Percentiles rank a stretch among this genome's conserved stretches.
These are phyloP conservation scores for Extremus antarcticus DNA, from an alignment of 495 filamentous ascomycete species.

Conservation along the genomic window DNA sequence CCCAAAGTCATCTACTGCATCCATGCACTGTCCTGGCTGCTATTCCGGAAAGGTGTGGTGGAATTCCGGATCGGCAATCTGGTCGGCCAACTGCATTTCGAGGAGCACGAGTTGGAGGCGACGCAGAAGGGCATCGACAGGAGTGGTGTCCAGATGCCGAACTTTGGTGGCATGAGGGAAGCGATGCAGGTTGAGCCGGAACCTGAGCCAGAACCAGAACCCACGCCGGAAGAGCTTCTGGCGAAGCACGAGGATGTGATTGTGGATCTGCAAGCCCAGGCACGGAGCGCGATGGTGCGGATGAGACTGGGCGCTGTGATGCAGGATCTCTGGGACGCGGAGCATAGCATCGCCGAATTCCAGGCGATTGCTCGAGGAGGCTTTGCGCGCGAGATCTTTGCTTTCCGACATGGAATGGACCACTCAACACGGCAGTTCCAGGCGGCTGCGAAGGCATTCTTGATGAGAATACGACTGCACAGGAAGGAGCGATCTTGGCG, in stretches of 20 bases:
- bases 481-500: conserved; percentile 56
- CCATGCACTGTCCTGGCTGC: conserved; percentile 89
- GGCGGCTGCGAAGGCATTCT: conserved; percentile 66
- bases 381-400: conserved; percentile 63
- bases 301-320: conserved; percentile 70
- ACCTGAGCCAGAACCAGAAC: conserved; percentile 67
- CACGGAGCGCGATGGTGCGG: conserved; percentile 69
- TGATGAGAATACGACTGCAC: conserved; percentile 54
- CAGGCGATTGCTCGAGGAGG: conserved; percentile 76
- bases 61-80: conserved; percentile 97
- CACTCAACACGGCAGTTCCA: conserved; percentile 65
- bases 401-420: conserved; percentile 60
- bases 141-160: conserved; percentile 89
- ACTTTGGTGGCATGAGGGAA: conserved; percentile 92
- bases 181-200: conserved; percentile 79
- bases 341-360: conserved; percentile 64
- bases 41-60: conserved; percentile 88
- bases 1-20: conserved; percentile 99
- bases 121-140: conserved; percentile 95
- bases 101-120: conserved; percentile 91
- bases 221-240: conserved; percentile 75
- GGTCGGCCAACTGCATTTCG: conserved; percentile 93
- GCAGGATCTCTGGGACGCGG: conserved; percentile 84
- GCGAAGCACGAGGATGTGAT: conserved; percentile 61
- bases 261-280: conserved; percentile 73